Conservation (phyloP, 225 moss, liverwort and hornwort species). For the Polytrichum commune region DNA sequence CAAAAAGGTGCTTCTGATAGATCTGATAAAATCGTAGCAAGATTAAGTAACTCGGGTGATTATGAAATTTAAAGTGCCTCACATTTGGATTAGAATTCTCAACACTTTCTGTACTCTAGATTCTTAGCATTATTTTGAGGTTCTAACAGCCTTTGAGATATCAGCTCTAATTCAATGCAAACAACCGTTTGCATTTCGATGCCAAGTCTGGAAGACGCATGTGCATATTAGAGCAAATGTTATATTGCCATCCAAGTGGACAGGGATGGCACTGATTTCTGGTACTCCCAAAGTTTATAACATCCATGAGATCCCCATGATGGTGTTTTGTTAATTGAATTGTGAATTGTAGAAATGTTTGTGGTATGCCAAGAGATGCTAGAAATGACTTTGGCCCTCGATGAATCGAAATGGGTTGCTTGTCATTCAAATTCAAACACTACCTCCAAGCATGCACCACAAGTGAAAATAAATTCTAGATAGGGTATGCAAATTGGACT, state of each 20-base stretch:
- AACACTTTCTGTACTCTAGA: neutral
- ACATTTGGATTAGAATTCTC: neutral
- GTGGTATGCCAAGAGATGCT: too few relatives aligned
- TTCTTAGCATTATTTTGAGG: neutral
- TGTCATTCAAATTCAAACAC: too few relatives aligned
- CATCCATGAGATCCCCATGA: too few relatives aligned
- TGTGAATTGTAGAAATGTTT: too few relatives aligned
- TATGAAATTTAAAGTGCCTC: neutral
- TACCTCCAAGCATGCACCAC: too few relatives aligned
- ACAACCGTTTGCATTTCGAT: neutral
- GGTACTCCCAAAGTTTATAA: too few relatives aligned
- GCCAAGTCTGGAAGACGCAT: neutral
- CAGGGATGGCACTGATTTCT: too few relatives aligned
- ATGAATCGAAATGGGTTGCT: too few relatives aligned
- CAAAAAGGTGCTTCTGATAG: conserved; percentile 2
- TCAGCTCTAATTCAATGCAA: neutral
- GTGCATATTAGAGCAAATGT: neutral
- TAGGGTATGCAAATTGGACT: too few relatives aligned
- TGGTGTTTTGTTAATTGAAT: too few relatives aligned
- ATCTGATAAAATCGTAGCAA: neutral
- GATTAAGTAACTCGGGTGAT: neutral
- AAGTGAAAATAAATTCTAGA: too few relatives aligned
- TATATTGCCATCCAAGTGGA: neutral
- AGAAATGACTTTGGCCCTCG: too few relatives aligned
- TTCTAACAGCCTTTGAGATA: neutral